These are phyloP conservation scores for grape (Vitis vinifera) DNA, from an alignment of 164 flowering plant genomes.

Conservation along the genomic window ASM3070453v1 NC_081816.1:21726001-21726500, in stretches of 20 bases:
- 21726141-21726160: background rate
- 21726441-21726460: slow-evolving; percentile 52
- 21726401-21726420: slow-evolving; percentile 77
- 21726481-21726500: slow-evolving; percentile 25
- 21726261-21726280: background rate
- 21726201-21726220: background rate
- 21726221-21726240: background rate
- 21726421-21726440: slow-evolving; percentile 57
- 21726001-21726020: slow-evolving; percentile 47
- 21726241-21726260: background rate
- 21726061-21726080: slow-evolving; percentile 52
- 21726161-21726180: background rate
- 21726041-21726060: slow-evolving; percentile 30
- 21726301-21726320: background rate
- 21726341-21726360: background rate
- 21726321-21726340: background rate
- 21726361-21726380: background rate
- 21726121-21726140: no score
- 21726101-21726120: no score
- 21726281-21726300: background rate
- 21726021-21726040: slow-evolving; percentile 35
- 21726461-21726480: slow-evolving; percentile 69
- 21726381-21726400: background rate
- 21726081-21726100: background rate
- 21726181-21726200: background rate